phyloP scores from a whole-genome alignment of 768 basidiomycete species.

The Panellus pusillus region DNA sequence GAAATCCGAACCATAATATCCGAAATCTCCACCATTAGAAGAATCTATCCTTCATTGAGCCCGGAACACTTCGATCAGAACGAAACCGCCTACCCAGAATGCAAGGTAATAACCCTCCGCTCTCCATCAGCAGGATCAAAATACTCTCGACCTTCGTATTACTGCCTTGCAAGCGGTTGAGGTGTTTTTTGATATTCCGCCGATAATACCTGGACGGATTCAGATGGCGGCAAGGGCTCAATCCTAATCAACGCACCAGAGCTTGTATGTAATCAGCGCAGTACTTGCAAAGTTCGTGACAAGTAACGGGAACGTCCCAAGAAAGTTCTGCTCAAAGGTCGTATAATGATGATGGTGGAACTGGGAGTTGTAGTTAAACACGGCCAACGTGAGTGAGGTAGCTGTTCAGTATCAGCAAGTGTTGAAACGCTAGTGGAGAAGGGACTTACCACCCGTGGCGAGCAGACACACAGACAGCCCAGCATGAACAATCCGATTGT shows the following conservation, averaged over 20 bases:
- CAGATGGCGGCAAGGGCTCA: neutral
- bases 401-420: neutral
- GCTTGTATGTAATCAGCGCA: slow-evolving; percentile 17
- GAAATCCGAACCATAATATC: slow-evolving; percentile 18
- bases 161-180: neutral
- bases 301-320: slow-evolving; percentile 18
- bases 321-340: slow-evolving; percentile 4
- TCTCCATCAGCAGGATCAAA: slow-evolving; percentile 21
- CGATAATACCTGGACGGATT: slow-evolving; percentile 15
- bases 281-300: slow-evolving; percentile 20
- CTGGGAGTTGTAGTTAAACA: slow-evolving; percentile 17
- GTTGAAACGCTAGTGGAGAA: neutral
- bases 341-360: slow-evolving; percentile 8
- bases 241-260: slow-evolving; percentile 9
- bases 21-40: slow-evolving; percentile 18
- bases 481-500: slow-evolving; percentile 13
- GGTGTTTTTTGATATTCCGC: slow-evolving; percentile 16
- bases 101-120: slow-evolving; percentile 12
- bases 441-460: slow-evolving; percentile 16
- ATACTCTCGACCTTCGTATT: slow-evolving; percentile 15
- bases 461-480: slow-evolving; percentile 16
- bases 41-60: neutral
- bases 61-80: neutral
- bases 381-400: slow-evolving; percentile 14
- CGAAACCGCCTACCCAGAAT: slow-evolving; percentile 17